Evolutionary conservation across 2,329 filamentous ascomycete genomes (phyloP), one percentile per base, ranked within the genome.

Genomic region (Neofusicoccum laricinum): DNA sequence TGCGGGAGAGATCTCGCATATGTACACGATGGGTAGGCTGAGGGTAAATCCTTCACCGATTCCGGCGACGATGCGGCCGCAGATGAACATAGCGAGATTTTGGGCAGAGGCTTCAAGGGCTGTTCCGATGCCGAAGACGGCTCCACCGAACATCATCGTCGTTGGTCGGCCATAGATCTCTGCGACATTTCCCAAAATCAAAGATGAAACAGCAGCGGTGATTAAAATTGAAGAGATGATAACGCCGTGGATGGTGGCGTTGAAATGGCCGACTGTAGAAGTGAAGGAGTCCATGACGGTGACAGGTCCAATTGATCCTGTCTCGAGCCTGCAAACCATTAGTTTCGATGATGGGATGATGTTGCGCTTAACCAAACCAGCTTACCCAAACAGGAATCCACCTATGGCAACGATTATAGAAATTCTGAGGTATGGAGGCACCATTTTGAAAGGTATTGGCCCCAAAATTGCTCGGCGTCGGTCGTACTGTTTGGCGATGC

Each of bases 141-240:
- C 69, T 1, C 80, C 73, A 0, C 85, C 85, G 2, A 84, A 78
- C 14, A 78, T 76, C 25, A 86, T 82, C 0, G 80, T 78, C n/a
- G 74, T 75, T 0, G 82, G 75, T 14, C 85, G 78, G 0, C 86
- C 86, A 3, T 83, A 74, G 8, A 73, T 73, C 68, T 89, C 85
- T 1, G 86, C 85, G 1, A 87, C 72, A 58, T 82, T 78, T 0
- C 86, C 86, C 0, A 84, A 84, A 64, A 87, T 83, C 43, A 88
- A 76, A 0, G 84, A 84, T 0, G 85, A 81, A 0, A 85, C 58
- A 0, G 82, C 81, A 3, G 81, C 86, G 0, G 84, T 80, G 15
- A 88, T 78, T 57, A 88, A 75, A 63, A 89, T 85, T 2, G 81
- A 79, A 0, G 86, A 88, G 3, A 89, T 85, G 1, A 84, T 82